Percentiles rank a stretch among this genome's conserved stretches.
Evolutionary conservation across 2,329 filamentous ascomycete species (phyloP).

Genomic region (Fusarium nanum): DNA sequence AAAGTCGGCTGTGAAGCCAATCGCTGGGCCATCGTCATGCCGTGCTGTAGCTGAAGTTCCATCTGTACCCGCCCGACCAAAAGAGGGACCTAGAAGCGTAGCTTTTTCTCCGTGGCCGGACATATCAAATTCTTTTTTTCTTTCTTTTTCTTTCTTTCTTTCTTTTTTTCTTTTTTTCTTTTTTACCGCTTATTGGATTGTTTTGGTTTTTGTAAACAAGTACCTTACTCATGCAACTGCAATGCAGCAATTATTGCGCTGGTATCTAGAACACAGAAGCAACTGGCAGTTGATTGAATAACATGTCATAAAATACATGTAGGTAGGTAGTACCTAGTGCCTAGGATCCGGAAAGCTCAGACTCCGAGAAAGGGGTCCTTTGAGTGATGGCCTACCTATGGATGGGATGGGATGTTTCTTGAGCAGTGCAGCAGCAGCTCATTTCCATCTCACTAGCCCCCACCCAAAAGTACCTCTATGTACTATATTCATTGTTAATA

Average conservation of each 20-base stretch:
- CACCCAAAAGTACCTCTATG: constrained; percentile 28
- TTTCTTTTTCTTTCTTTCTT: not conserved
- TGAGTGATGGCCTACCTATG: not conserved
- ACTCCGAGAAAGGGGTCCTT: constrained; percentile 22
- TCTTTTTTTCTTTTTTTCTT: no score
- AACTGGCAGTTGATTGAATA: constrained; percentile 1
- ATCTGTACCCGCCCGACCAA: constrained; percentile 26
- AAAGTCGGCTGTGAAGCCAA: constrained; percentile 29
- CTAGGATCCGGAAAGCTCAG: constrained; percentile 10
- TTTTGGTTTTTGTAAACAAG: not conserved
- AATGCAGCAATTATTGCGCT: not conserved
- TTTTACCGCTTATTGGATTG: not conserved
- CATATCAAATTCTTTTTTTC: not conserved
- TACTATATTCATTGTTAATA: not conserved
- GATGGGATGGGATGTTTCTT: constrained; percentile 1
- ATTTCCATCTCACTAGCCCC: constrained; percentile 35
- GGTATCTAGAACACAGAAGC: constrained; percentile 3
- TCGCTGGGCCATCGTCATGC: constrained; percentile 23
- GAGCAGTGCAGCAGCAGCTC: constrained; percentile 31
- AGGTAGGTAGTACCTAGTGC: not conserved
- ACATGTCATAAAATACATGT: not conserved
- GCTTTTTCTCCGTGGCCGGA: not conserved
- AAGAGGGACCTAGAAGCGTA: not conserved
- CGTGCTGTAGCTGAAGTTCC: not conserved
- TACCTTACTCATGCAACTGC: not conserved